Percentiles rank a stretch among this genome's conserved stretches.
These are phyloP conservation scores for Chionographis japonica DNA, from an alignment of 106 monocot species.

Conservation along the genomic window DNA sequence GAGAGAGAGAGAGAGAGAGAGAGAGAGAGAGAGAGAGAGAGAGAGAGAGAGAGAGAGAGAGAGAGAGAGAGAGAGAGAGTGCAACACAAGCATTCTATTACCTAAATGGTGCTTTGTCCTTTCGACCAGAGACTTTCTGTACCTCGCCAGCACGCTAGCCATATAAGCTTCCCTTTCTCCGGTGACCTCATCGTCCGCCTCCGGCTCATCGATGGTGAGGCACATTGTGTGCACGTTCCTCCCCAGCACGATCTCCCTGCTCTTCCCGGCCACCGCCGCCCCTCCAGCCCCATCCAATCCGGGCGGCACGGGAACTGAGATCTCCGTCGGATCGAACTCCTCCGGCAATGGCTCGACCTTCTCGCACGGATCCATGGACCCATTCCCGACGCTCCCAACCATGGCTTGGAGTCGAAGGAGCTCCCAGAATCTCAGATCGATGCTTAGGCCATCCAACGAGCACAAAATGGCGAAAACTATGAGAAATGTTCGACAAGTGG, in stretches of 20 bases:
- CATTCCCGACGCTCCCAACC: neutral
- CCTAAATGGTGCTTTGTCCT: constrained; percentile 64
- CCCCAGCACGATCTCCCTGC: constrained; percentile 64
- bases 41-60: too few species aligned
- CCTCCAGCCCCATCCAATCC: neutral
- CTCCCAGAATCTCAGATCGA: too few species aligned
- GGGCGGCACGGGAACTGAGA: neutral
- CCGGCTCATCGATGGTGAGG: constrained; percentile 65
- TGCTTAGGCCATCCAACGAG: too few species aligned
- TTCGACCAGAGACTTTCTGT: constrained; percentile 39
- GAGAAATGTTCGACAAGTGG: too few species aligned
- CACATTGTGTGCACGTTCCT: constrained; percentile 70
- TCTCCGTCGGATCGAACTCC: neutral
- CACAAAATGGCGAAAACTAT: too few species aligned
- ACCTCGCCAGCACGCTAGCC: constrained; percentile 66
- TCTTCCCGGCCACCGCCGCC: constrained; percentile 2
- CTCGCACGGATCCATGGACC: neutral
- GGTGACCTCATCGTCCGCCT: constrained; percentile 69
- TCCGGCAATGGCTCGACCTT: constrained; percentile 1
- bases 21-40: too few species aligned
- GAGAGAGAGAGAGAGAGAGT: too few species aligned
- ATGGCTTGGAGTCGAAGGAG: neutral
- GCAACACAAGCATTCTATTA: too few species aligned
- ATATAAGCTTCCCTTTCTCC: constrained; percentile 80
- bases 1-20: too few species aligned